Evolutionary conservation across 192 early-diverging fungal genomes (phyloP), one percentile per base, ranked within the genome.

Genomic region (Coemansia sp.): DNA sequence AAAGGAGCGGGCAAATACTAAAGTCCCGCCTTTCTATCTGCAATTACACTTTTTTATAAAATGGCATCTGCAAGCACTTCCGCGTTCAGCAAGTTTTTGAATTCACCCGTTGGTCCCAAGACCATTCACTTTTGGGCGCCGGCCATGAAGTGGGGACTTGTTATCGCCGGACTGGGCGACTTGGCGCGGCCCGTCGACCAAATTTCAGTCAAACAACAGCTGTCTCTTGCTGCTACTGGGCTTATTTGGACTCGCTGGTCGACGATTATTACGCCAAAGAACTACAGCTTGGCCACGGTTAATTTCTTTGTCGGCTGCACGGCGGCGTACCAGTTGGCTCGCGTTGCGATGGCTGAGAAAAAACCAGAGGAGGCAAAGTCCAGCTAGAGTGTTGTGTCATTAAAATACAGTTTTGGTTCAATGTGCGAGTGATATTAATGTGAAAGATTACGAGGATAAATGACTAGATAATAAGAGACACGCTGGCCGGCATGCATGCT

Each of bases 111-210:
- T 21, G 94, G 94, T 58, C 97, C 97, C 65, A 96, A 96, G 83
- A 98, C 97, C 50, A 89, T 98, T 67, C 92, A 94, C 79, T 98
- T 98, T 75, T 98, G 97, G 97, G 97, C 95, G 1, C 97, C 97
- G 6, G 67, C 65, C 24, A 73, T 79, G 67, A 73, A 69, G 59
- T 82, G 93, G 93, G 90, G 89, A 11, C 79, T 98, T 53, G 94
- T 98, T 11, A 88, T 95, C 70, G 94, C 96, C 32, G 96, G 96
- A 29, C 61, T 98, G 39, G 86, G 91, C 58, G 96, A 98, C 76
- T 65, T 96, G 45, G 72, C 87, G 22, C 88, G 95, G 32, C 95
- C 96, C 15, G 92, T 90, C 15, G 95, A 98, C 66, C 89, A 92
- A 74, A 82, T 98, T 60, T 90, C 88, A 53, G 81, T 94, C 25